phyloP scores from a whole-genome alignment of 371 early-diverging fungal genomes.

The Chytridium lagenaria region DNA sequence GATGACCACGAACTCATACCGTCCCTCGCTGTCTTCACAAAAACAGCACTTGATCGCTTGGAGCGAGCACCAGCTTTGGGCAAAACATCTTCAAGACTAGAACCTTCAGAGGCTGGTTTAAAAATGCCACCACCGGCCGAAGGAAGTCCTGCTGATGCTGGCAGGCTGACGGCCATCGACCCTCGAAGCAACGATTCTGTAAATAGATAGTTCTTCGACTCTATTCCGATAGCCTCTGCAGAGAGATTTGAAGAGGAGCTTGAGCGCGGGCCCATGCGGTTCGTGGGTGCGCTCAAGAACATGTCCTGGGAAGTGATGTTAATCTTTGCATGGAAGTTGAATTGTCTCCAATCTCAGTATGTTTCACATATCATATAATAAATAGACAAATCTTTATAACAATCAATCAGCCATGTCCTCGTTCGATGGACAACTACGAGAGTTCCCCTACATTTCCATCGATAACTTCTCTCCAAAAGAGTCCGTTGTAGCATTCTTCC shows the following conservation, averaged over 20 bases:
- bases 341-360: no score
- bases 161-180: conserved; percentile 22
- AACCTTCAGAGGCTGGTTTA: conserved; percentile 8
- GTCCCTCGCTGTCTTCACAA: conserved; percentile 19
- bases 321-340: not conserved
- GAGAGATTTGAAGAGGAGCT: not conserved
- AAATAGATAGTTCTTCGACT: conserved; percentile 24
- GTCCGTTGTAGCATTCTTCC: conserved; percentile 18
- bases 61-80: not conserved
- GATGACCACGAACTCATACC: not conserved
- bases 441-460: conserved; percentile 28
- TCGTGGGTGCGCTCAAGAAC: not conserved
- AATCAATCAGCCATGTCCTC: conserved; percentile 32
- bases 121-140: conserved; percentile 36
- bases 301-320: not conserved
- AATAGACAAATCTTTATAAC: not conserved
- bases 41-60: conserved; percentile 13
- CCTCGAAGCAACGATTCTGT: conserved; percentile 31
- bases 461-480: conserved; percentile 21
- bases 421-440: conserved; percentile 31
- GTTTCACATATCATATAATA: no score
- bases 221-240: not conserved
- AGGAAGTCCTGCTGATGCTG: conserved; percentile 31
- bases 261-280: conserved; percentile 15
- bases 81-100: not conserved